phyloP scores from a whole-genome alignment of 208 protist species.

The Trypanosoma boissoni region DNA sequence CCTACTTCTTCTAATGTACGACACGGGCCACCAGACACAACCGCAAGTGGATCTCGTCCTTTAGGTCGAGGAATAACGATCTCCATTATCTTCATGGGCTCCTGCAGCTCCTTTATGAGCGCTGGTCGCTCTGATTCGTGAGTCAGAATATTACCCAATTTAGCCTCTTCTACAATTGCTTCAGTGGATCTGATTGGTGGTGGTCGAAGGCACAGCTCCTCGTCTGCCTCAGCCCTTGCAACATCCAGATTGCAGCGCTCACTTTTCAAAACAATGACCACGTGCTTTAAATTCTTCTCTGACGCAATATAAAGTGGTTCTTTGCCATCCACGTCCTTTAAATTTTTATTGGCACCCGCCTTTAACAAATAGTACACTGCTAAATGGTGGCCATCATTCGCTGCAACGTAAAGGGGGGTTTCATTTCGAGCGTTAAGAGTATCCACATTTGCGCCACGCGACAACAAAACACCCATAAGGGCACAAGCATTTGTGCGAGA shows the following conservation, averaged over 20 bases:
- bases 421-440: conserved; percentile 57
- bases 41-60: conserved; percentile 57
- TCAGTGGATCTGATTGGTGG: conserved; percentile 57
- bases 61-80: conserved; percentile 69
- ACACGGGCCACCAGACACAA: conserved; percentile 64
- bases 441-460: conserved; percentile 61
- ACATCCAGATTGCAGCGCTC: conserved; percentile 39
- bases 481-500: conserved; percentile 47
- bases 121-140: conserved; percentile 33
- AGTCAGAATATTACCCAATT: conserved; percentile 38
- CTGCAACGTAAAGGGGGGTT: conserved; percentile 77
- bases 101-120: conserved; percentile 15
- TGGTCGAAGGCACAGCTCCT: conserved; percentile 42
- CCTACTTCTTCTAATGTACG: conserved; percentile 78
- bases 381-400: conserved; percentile 58
- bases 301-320: conserved; percentile 84
- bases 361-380: conserved; percentile 65
- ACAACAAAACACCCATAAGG: conserved; percentile 44
- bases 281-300: conserved; percentile 77
- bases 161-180: conserved; percentile 58
- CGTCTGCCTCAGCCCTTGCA: conserved; percentile 73
- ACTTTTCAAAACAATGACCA: conserved; percentile 77
- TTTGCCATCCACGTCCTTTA: conserved; percentile 80
- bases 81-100: conserved; percentile 52
- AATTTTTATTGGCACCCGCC: conserved; percentile 43